Evolutionary conservation across 768 basidiomycete species (phyloP), one percentile per base, ranked within the genome.

Genomic region (Suillus discolor): DNA sequence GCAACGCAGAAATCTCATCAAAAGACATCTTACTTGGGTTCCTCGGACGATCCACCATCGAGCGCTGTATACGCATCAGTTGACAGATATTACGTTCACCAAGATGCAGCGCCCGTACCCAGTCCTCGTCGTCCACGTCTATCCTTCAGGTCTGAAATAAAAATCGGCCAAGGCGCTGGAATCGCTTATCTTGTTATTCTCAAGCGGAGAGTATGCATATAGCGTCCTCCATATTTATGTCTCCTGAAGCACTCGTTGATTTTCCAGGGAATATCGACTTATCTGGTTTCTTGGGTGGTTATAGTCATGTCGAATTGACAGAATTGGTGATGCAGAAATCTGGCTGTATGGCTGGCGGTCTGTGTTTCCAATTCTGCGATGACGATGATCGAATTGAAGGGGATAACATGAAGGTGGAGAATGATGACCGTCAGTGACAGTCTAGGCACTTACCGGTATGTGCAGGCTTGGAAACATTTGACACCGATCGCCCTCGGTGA

Each of bases 121-220:
- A 0, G 89, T 88, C 69, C 62, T 89, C 20, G 80, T 78, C 1
- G 89, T 85, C 77, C 89, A 61, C 80, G 80, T 51, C 72, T 79
- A 31, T 69, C 82, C 62, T 87, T 89, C 72, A 80, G 74, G 6
- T 89, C 88, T 67, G 82, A 84, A 59, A 77, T 72, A 36, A 69
- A 74, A 3, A 71, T 80, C 0, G 87, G 85, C 0, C 67, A 79
- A 9, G 82, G 80, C 5, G 81, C 81, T 0, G 87, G 83, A 8
- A 77, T 87, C 13, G 78, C 80, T 7, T 79, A 86, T n/a, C 80
- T 90, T 18, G 78, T 90, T 0, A 86, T 3, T 7, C 62, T 73
- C 8, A 69, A 31, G 71, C 47, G 77, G 78, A 7, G 72, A 75
- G 31, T 89, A 88, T 87, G 23, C 49, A 15, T 25, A 85, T 83